Percentiles rank a stretch among this genome's conserved stretches.
phyloP scores from a whole-genome alignment of 2,329 filamentous ascomycete species.

The Hypoxylon sp. region DNA sequence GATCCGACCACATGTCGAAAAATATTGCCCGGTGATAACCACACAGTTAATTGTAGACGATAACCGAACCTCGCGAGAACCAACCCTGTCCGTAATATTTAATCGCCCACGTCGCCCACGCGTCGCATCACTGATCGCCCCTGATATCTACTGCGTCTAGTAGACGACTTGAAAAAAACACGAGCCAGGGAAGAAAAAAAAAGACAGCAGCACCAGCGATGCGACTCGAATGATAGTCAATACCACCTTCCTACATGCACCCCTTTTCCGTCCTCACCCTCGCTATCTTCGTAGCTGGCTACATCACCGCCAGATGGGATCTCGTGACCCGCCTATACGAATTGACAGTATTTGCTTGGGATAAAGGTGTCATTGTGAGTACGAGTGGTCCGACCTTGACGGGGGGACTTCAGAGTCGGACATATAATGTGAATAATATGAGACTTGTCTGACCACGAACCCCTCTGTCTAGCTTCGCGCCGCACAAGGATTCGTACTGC shows the following conservation, averaged over 20 bases:
- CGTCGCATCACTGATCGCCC: not conserved
- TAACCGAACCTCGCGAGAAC: not conserved
- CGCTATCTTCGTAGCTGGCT: constrained; percentile 98
- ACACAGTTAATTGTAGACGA: constrained; percentile 3
- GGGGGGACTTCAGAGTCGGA: not conserved
- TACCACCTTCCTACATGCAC: constrained; percentile 74
- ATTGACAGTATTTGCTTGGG: constrained; percentile 95
- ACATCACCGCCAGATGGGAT: constrained; percentile 99
- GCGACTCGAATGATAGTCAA: constrained; percentile 40
- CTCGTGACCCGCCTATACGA: constrained; percentile 97
- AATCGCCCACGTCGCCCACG: not conserved
- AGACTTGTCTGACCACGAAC: constrained; percentile 22
- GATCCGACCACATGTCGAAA: not conserved
- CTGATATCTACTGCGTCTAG: not conserved
- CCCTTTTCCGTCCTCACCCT: constrained; percentile 95
- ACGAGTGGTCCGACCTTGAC: not conserved
- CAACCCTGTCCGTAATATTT: not conserved
- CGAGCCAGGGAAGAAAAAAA: too few species aligned
- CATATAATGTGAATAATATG: not conserved
- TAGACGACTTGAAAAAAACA: not conserved
- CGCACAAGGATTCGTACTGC: constrained; percentile 81
- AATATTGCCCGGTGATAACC: constrained; percentile 17
- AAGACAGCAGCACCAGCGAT: constrained; percentile 33
- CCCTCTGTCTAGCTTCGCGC: constrained; percentile 71
- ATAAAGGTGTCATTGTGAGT: constrained; percentile 94